These are phyloP conservation scores for Solanum boliviense DNA, from an alignment of 257 asterid species.

Conservation along the genomic window DNA sequence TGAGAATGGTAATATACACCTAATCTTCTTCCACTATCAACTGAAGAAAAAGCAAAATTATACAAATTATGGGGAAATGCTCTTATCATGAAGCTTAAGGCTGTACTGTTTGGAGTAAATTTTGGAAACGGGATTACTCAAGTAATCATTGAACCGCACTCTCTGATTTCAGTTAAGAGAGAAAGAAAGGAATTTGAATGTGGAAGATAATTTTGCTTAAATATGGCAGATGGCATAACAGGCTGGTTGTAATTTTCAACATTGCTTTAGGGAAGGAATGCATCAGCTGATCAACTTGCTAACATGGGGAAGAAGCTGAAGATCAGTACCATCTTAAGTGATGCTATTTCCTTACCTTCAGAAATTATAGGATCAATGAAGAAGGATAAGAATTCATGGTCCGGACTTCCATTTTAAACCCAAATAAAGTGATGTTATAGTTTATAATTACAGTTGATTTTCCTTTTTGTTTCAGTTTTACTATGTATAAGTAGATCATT, in stretches of 20 bases:
- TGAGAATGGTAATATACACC: no score
- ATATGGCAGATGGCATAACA: neutral
- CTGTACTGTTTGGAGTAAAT: no score
- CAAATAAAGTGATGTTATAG: neutral
- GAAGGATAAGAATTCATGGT: neutral
- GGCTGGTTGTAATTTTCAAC: neutral
- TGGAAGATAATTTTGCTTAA: no score
- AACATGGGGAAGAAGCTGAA: neutral
- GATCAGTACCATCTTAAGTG: neutral
- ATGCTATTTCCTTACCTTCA: neutral
- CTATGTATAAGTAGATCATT: neutral
- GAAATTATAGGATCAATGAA: neutral
- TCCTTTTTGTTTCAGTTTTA: neutral
- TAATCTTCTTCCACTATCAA: no score
- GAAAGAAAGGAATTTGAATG: no score
- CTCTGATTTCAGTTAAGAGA: no score
- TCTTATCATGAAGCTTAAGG: no score
- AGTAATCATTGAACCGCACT: no score
- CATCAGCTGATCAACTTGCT: neutral
- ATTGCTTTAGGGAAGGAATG: neutral
- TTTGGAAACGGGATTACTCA: no score
- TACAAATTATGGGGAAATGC: no score
- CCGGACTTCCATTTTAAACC: neutral
- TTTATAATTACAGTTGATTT: neutral
- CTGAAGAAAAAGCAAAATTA: no score